Evolutionary conservation across 768 basidiomycete species (phyloP), one percentile per base, ranked within the genome.

Genomic region (Peribolospora kevripleyi): DNA sequence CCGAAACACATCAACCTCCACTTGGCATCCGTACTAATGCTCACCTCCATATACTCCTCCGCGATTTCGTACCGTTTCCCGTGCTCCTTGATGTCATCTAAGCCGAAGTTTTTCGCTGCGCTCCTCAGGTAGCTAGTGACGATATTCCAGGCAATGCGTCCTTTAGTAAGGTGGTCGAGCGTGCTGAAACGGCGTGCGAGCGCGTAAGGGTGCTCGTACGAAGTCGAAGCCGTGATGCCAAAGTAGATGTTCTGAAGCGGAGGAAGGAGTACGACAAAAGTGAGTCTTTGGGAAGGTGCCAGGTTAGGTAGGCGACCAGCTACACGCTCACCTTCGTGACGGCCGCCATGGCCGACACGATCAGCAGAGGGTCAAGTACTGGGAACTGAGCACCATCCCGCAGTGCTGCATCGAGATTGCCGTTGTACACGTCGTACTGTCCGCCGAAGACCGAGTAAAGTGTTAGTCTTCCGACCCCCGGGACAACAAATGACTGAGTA

Each of bases 131-230:
- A 51, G 4, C 13, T 14, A 40, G 55, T 56, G 46, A 56, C 55
- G 40, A 56, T n/a, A 51, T 56, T 56, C 43, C 45, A 40, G 3
- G 45, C 55, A 7, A 56, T 39, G 6, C 55, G 45, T 3, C 55
- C 55, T 7, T 52, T 51, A 38, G 55, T 56, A 36, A 56, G 51
- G 55, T 56, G 55, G 46, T 56, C 55, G 11, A 56, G 55, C 13
- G 55, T 56, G 2, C 50, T n/a, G 50, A 52, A 56, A 9, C 55
- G 55, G 8, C 55, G 49, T 5, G 55, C 55, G 43, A 56, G 37
- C 14, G 50, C 42, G 51, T n/a, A 56, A 6, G 55, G 50, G 2
- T 38, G n/a, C n/a, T 54, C 55, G 46, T 56, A 56, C 7, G 55
- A 52, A 11, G 50, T 43, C 6, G 37, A 40, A 11, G 46, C 43